Base-by-base conservation (phyloP, 2,329 filamentous ascomycete species). In the Xylariales sp. region DNA sequence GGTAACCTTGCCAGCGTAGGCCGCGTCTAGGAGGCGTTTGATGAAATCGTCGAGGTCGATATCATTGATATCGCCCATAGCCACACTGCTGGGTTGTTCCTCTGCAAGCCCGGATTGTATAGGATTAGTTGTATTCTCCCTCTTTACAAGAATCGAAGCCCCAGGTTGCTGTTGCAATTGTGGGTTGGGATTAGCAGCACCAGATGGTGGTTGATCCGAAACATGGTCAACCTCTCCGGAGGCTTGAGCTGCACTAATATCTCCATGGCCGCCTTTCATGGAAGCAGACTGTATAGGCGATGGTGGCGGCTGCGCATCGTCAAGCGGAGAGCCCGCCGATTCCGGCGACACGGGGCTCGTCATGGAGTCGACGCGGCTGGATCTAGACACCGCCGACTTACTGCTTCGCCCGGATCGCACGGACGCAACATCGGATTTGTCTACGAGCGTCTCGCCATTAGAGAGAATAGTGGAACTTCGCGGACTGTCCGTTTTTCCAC, bases 31-130 rank as follows among this genome's bases (percentile, higher is more conserved):
- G 50, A 99, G 87, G 50, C 96, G 90, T 75, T 94, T 94, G 78
- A 99, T 99, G 85, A 97, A 97, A 78, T 99, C 96, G 77, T 99
- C 96, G 36, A 99, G 85, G 78, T 99, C 96, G 73, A 96, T 93
- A 43, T 94, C 89, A 80, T 97, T 97, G 76, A 98, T 88, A 28
- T 97, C 93, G 63, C 92, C 90, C 86, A 98, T 97, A 70, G 93
- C 92, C 62, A 82, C 84, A 7, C 81, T 78, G 63, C 79, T 79
- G 3, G 81, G 78, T n/a, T 79, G 79, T 54, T 90, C 87, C 28
- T 85, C 83, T 1, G 69, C 65, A 5, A 68, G 52, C 5, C 72
- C 65, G 5, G 67, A 67, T 54, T 88, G 81, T 63, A 93, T 85
- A 1, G 91, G 90, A 72, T 90, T 93, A 69, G 91, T 85, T 23